These are phyloP conservation scores for Fraxinus angustifolia DNA, from an alignment of 305 asterid species.

Conservation along the genomic window DNA sequence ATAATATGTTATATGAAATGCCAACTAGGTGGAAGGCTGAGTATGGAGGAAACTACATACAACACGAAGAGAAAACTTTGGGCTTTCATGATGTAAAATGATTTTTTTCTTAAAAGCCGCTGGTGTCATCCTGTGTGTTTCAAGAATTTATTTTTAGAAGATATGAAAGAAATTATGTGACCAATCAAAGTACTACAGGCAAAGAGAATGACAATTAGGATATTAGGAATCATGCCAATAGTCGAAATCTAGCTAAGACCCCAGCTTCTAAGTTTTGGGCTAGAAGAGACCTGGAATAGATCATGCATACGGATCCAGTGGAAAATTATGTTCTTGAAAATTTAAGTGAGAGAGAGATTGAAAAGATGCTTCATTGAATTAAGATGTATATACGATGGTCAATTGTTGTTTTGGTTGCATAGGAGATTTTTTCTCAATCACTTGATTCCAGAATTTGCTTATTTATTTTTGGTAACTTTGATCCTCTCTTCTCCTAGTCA, in stretches of 20 bases:
- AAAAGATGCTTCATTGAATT: slow-evolving; percentile 35
- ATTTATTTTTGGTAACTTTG: slow-evolving; percentile 12
- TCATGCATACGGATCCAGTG: slow-evolving; percentile 22
- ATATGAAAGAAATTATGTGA: neutral
- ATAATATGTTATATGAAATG: slow-evolving; percentile 5
- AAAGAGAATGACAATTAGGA: neutral
- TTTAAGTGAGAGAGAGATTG: slow-evolving; percentile 51
- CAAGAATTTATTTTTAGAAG: neutral
- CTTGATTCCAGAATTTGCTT: slow-evolving; percentile 11
- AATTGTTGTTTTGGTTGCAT: slow-evolving; percentile 1
- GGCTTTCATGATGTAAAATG: neutral
- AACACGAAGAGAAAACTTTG: neutral
- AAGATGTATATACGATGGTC: slow-evolving; percentile 3
- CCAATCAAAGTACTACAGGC: neutral
- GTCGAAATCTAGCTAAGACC: neutral
- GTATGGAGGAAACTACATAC: neutral
- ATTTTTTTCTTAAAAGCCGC: neutral
- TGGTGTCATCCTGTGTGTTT: neutral
- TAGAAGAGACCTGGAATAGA: neutral
- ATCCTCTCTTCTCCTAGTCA: slow-evolving; percentile 15
- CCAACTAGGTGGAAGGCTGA: neutral
- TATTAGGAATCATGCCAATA: neutral
- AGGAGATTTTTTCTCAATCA: slow-evolving; percentile 4
- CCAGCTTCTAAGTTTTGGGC: slow-evolving; percentile 9
- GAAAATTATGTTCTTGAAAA: slow-evolving; percentile 66